phyloP scores from a whole-genome alignment of 805 yeast species.

The Metschnikowia chrysomelidarum region DNA sequence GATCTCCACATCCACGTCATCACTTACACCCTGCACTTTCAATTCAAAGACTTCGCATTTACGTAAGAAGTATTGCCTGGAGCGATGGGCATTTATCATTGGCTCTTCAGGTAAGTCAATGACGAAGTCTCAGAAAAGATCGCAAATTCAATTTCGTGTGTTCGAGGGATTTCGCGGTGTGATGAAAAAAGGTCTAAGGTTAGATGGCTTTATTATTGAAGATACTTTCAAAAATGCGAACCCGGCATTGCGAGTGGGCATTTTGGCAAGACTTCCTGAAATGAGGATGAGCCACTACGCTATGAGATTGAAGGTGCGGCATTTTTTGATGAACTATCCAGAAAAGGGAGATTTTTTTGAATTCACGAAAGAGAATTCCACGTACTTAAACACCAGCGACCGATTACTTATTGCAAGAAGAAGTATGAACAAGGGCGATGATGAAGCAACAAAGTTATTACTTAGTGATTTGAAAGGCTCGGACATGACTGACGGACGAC shows the following conservation, averaged over 20 bases:
- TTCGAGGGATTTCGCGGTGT: conserved; percentile 33
- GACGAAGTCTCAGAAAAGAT: conserved; percentile 15
- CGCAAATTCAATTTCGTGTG: conserved; percentile 31
- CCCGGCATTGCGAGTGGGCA: conserved; percentile 13
- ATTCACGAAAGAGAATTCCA: conserved; percentile 16
- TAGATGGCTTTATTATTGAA: conserved; percentile 32
- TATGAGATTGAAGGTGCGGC: conserved; percentile 15
- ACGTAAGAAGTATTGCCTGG: conserved; percentile 24
- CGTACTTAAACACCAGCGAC: conserved; percentile 25
- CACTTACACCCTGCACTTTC: conserved; percentile 26
- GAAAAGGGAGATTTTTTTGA: conserved; percentile 16
- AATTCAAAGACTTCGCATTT: conserved; percentile 16
- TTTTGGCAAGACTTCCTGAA: conserved; percentile 25
- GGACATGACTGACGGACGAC: conserved; percentile 27
- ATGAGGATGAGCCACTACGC: conserved; percentile 24
- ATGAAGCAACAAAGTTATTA: conserved; percentile 23
- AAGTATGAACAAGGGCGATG: conserved; percentile 28
- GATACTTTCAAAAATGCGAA: conserved; percentile 31
- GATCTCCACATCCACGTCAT: conserved; percentile 24
- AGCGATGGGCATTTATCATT: conserved; percentile 24
- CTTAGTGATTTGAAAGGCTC: conserved; percentile 20
- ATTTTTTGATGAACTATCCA: conserved; percentile 17
- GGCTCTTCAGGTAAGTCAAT: conserved; percentile 13
- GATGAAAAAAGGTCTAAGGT: conserved; percentile 34
- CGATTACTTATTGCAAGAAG: conserved; percentile 30